Evolutionary conservation across 306 rosid species (phyloP).

Genomic region (Acacia melanoxylon): DNA sequence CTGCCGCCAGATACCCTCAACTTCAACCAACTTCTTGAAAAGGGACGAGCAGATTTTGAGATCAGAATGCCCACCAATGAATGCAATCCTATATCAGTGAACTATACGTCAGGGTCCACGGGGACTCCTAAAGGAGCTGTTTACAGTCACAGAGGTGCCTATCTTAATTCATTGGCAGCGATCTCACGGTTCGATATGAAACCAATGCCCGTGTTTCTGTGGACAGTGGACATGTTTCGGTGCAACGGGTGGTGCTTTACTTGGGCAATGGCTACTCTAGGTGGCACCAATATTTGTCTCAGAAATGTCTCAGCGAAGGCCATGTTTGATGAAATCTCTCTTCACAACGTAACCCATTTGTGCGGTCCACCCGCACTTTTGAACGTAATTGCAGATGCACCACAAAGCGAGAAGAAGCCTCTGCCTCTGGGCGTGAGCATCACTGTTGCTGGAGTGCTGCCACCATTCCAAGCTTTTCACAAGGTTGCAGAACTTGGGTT

Average conservation of each 20-base stretch:
- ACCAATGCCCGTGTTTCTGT: slow-evolving; percentile 57
- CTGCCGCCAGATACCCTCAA: slow-evolving; percentile 37
- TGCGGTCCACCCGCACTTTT: slow-evolving; percentile 74
- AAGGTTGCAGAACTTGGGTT: slow-evolving; percentile 62
- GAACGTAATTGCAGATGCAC: slow-evolving; percentile 50
- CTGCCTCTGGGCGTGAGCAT: slow-evolving; percentile 49
- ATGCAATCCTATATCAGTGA: slow-evolving; percentile 71
- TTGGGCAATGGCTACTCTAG: slow-evolving; percentile 76
- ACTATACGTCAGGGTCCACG: slow-evolving; percentile 83
- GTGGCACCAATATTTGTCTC: slow-evolving; percentile 78
- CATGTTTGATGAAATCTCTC: slow-evolving; percentile 53
- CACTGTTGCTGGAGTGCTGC: slow-evolving; percentile 72
- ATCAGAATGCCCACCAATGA: slow-evolving; percentile 43
- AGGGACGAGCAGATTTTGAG: slow-evolving; percentile 39
- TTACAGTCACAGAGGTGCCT: slow-evolving; percentile 75
- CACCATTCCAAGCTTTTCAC: slow-evolving; percentile 44
- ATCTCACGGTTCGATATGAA: slow-evolving; percentile 49
- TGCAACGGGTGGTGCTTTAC: slow-evolving; percentile 91
- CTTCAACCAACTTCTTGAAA: slow-evolving; percentile 47
- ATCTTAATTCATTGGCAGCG: slow-evolving; percentile 63
- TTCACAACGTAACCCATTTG: slow-evolving; percentile 65
- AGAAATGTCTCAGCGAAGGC: slow-evolving; percentile 44
- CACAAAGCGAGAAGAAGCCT: slow-evolving; percentile 18
- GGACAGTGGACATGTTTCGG: slow-evolving; percentile 97
- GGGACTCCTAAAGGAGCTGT: slow-evolving; percentile 76